Conservation (phyloP, 75 land plant species). For the Larix kaempferi region DNA sequence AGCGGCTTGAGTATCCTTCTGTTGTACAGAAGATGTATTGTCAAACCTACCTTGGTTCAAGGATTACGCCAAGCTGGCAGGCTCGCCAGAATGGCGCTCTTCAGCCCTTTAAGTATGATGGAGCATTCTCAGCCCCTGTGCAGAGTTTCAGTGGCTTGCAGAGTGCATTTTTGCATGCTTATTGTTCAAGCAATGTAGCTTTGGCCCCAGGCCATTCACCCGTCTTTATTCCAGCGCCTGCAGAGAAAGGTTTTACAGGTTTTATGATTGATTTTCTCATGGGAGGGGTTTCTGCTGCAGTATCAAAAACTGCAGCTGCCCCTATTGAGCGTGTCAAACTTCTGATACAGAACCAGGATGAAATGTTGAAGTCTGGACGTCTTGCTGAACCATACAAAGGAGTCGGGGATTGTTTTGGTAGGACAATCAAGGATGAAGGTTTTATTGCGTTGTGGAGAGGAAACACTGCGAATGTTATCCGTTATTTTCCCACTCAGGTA, state of each 20-base stretch:
- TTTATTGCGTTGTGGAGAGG: conserved; percentile 45
- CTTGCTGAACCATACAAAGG: conserved; percentile 58
- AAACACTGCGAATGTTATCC: conserved; percentile 51
- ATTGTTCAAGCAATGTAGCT: background rate
- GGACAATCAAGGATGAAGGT: conserved; percentile 52
- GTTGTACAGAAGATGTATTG: conserved; percentile 57
- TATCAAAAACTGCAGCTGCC: conserved; percentile 60
- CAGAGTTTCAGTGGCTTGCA: background rate
- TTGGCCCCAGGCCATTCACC: conserved; percentile 13
- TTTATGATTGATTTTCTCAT: conserved; percentile 46
- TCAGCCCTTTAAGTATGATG: no score
- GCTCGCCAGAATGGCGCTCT: background rate
- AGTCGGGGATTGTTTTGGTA: conserved; percentile 41
- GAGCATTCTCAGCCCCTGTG: background rate
- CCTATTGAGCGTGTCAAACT: conserved; percentile 69
- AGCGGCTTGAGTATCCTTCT: conserved; percentile 25
- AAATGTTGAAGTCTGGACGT: conserved; percentile 50
- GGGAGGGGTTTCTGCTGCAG: conserved; percentile 67
- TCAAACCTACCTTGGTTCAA: conserved; percentile 29
- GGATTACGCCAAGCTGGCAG: conserved; percentile 20
- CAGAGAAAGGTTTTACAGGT: conserved; percentile 29
- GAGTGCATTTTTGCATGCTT: background rate
- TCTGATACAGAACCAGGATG: conserved; percentile 64
- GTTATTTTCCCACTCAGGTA: conserved; percentile 64
- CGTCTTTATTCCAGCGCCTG: conserved; percentile 34